phyloP scores from a whole-genome alignment of 2,329 filamentous ascomycete genomes.

The Volutella citrinella region DNA sequence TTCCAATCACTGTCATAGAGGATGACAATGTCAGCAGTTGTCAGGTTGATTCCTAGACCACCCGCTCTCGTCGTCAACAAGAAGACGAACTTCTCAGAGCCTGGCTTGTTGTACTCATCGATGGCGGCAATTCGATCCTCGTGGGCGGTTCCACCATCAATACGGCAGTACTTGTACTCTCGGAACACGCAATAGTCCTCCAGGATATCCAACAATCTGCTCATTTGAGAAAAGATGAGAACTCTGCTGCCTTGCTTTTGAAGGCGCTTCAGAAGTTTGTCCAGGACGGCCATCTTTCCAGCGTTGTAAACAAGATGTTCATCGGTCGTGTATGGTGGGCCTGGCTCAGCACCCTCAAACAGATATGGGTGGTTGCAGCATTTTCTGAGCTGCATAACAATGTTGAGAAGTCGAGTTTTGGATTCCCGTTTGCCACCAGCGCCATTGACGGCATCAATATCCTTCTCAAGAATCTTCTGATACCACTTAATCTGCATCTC shows the following conservation, averaged over 20 bases:
- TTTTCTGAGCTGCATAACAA: slow-evolving; percentile 98
- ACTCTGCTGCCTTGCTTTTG: slow-evolving; percentile 86
- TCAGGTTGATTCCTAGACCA: slow-evolving; percentile 95
- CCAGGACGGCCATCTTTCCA: slow-evolving; percentile 95
- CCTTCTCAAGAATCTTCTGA: slow-evolving; percentile 97
- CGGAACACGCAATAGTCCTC: slow-evolving; percentile 98
- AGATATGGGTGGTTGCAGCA: slow-evolving; percentile 99
- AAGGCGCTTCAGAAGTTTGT: slow-evolving; percentile 83
- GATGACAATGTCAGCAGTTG: slow-evolving; percentile 90
- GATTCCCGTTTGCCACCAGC: slow-evolving; percentile 95
- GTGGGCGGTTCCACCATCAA: slow-evolving; percentile 93
- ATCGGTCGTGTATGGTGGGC: slow-evolving; percentile 95
- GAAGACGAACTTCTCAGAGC: slow-evolving; percentile 95
- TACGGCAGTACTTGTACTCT: slow-evolving; percentile 92
- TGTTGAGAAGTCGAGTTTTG: slow-evolving; percentile 94
- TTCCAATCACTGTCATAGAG: slow-evolving; percentile 99
- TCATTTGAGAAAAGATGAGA: slow-evolving; percentile 99
- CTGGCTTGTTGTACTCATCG: slow-evolving; percentile 96
- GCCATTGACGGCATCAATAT: slow-evolving; percentile 97
- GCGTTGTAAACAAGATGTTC: slow-evolving; percentile 92
- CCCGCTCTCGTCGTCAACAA: slow-evolving; percentile 92
- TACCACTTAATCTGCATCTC: slow-evolving; percentile 99
- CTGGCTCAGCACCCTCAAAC: slow-evolving; percentile 95
- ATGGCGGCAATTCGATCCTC: slow-evolving; percentile 97
- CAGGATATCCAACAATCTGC: slow-evolving; percentile 90